Evolutionary conservation across 2,329 filamentous ascomycete genomes (phyloP).

Genomic region (Sarocladium oryzae): DNA sequence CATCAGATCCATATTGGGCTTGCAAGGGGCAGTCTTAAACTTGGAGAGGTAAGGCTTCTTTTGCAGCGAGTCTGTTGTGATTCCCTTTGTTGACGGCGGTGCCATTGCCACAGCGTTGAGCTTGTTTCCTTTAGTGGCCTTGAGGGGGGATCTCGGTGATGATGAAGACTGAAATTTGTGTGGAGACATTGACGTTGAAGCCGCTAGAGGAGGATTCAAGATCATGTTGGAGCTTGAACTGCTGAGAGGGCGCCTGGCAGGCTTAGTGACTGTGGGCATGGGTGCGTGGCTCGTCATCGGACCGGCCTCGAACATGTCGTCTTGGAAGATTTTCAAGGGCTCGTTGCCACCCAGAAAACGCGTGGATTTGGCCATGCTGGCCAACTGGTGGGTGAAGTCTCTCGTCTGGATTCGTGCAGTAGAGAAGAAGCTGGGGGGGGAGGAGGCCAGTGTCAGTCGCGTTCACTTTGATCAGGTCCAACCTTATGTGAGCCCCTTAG

Average conservation of each 20-base stretch:
- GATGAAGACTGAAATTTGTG: constrained; percentile 58
- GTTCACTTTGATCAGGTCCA: background rate
- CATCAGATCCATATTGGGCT: constrained; percentile 38
- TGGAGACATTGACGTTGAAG: constrained; percentile 49
- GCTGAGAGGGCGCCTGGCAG: constrained; percentile 40
- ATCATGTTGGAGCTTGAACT: constrained; percentile 55
- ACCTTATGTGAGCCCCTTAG: background rate
- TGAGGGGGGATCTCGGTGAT: constrained; percentile 55
- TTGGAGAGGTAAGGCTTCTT: constrained; percentile 59
- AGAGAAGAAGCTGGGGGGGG: background rate
- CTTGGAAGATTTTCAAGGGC: constrained; percentile 46
- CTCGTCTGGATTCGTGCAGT: background rate
- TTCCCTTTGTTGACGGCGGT: constrained; percentile 49
- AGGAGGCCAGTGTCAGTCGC: background rate
- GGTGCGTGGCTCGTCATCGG: constrained; percentile 50
- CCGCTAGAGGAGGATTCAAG: constrained; percentile 55
- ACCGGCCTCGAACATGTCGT: constrained; percentile 40
- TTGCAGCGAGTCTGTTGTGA: constrained; percentile 59
- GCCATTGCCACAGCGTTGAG: constrained; percentile 63
- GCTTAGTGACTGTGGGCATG: constrained; percentile 45
- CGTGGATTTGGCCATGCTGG: constrained; percentile 48
- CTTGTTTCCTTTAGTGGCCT: constrained; percentile 45
- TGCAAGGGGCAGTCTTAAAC: constrained; percentile 51
- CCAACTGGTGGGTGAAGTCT: constrained; percentile 20
- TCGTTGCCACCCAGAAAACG: constrained; percentile 39